Evolutionary conservation across 169 alveolate genomes (phyloP), one percentile per base, ranked within the genome.

Genomic region (Plasmodium knowlesi): DNA sequence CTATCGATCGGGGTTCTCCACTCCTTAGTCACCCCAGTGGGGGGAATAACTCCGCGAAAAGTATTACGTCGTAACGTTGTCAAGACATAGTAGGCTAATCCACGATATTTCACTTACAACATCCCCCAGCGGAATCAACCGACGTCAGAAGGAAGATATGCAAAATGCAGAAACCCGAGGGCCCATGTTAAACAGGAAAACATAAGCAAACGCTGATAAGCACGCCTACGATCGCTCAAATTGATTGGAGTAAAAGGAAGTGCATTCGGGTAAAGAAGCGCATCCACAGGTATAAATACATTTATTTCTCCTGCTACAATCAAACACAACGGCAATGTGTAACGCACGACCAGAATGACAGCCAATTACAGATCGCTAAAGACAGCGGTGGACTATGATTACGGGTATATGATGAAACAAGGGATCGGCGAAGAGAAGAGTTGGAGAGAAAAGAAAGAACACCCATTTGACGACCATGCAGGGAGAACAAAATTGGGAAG

Each of bases 281-380:
- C 67, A 80, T 54, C 10, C 70, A 81, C 39, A 16, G n/a, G 39
- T 81, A n/a, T 14, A 81, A 16, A 34, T 53, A 41, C 39, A 79
- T 14, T 16, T 0, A 9, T 4, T 16, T n/a, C 34, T 32, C 5
- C 12, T 50, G 28, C 73, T 32, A 22, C 39, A 61, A n/a, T 79
- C 46, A 25, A 79, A 43, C 30, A 61, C n/a, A 79, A 79, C 46
- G 9, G 54, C n/a, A 10, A 61, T 22, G 32, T 73, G 25, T 41
- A 41, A 28, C 8, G 70, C 70, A 22, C 32, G 30, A 41, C 61
- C 32, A 53, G 30, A 37, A 81, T 81, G 89, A 16, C 89, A 16
- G 53, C 67, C 61, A 81, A 81, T 81, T 81, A 81, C 78, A 53
- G 32, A 81, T 12, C 43, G 34, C 12, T 81, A 37, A 53, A 81